Percentiles rank a stretch among this genome's conserved stretches.
These are phyloP conservation scores for Sclerotinia sclerotiorum DNA, from an alignment of 2,329 filamentous ascomycete genomes.

Conservation along the genomic window DNA sequence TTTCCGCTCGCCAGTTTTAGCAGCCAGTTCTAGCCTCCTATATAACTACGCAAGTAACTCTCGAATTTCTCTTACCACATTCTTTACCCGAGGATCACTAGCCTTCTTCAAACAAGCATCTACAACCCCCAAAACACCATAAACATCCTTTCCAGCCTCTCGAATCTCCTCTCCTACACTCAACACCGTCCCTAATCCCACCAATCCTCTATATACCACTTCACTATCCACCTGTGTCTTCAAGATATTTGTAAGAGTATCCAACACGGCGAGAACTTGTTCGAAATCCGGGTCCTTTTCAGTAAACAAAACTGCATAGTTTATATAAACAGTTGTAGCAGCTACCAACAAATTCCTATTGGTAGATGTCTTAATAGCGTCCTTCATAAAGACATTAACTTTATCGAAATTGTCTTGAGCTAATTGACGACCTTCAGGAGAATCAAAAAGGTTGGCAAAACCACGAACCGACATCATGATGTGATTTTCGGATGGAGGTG, in stretches of 20 bases:
- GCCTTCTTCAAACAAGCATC: slow-evolving; percentile 51
- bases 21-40: not conserved
- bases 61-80: slow-evolving; percentile 58
- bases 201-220: slow-evolving; percentile 77
- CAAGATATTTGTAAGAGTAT: slow-evolving; percentile 63
- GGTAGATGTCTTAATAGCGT: slow-evolving; percentile 61
- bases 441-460: slow-evolving; percentile 81
- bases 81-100: slow-evolving; percentile 60
- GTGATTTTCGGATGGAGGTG: slow-evolving; percentile 70
- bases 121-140: slow-evolving; percentile 51
- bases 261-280: slow-evolving; percentile 50
- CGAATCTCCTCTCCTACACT: slow-evolving; percentile 56
- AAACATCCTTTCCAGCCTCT: slow-evolving; percentile 56
- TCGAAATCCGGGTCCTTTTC: slow-evolving; percentile 42
- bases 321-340: slow-evolving; percentile 77
- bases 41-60: slow-evolving; percentile 28
- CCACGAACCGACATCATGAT: slow-evolving; percentile 83
- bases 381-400: slow-evolving; percentile 49
- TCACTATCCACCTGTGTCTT: slow-evolving; percentile 72
- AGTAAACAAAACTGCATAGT: slow-evolving; percentile 74
- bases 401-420: slow-evolving; percentile 59
- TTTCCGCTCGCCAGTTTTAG: too few species aligned
- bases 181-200: slow-evolving; percentile 78
- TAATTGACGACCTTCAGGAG: slow-evolving; percentile 66
- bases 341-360: slow-evolving; percentile 85